Evolutionary conservation across 164 flowering plant genomes (phyloP).

Genomic region (Pachysandra terminalis): DNA sequence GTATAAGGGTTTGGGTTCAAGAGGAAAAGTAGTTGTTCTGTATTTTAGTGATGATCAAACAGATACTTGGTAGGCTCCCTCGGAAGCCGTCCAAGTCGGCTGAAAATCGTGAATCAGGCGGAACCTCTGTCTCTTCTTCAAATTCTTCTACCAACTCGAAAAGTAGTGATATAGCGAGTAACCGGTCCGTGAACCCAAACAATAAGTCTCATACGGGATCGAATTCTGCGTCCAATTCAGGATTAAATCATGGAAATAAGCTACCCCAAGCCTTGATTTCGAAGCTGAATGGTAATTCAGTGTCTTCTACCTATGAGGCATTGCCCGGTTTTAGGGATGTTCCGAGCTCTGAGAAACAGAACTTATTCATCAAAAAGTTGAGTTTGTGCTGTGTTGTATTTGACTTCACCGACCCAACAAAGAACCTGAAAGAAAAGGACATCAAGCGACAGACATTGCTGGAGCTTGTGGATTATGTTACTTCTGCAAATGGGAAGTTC

Average conservation of each 20-base stretch:
- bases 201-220: conserved; percentile 17
- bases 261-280: conserved; percentile 17
- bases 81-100: conserved; percentile 53
- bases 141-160: conserved; percentile 30
- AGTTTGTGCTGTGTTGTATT: conserved; percentile 62
- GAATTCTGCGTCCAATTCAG: conserved; percentile 20
- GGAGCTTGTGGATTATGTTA: conserved; percentile 79
- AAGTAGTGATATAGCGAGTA: conserved; percentile 29
- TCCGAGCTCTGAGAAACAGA: conserved; percentile 62
- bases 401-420: conserved; percentile 75
- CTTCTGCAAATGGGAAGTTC: conserved; percentile 63
- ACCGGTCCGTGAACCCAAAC: conserved; percentile 20
- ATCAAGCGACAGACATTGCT: conserved; percentile 69
- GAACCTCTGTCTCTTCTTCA: conserved; percentile 14
- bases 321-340: conserved; percentile 78
- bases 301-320: conserved; percentile 41
- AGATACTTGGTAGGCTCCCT: conserved; percentile 57
- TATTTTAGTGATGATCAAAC: conserved; percentile 45
- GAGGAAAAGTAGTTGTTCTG: conserved; percentile 4
- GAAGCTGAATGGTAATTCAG: conserved; percentile 32
- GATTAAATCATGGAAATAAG: conserved; percentile 22
- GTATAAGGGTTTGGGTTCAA: conserved; percentile 6
- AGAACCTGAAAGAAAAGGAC: conserved; percentile 71
- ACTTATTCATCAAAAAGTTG: conserved; percentile 62
- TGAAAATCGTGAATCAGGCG: conserved; percentile 29